Base-by-base conservation (phyloP, 73 alveolate genomes). In the Breviolum minutum region DNA sequence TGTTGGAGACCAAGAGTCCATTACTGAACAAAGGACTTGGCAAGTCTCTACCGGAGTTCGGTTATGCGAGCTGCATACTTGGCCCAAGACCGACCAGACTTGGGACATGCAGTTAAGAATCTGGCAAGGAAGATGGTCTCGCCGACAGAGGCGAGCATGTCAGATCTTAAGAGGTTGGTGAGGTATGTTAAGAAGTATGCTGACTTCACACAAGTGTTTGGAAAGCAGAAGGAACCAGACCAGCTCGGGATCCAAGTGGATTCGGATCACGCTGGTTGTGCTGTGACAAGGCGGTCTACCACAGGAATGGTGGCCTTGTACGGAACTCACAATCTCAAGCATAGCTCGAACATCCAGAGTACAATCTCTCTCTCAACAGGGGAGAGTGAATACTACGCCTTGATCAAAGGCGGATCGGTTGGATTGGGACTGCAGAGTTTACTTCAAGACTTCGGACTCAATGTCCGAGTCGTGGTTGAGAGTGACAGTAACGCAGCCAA, bases 111-210 rank as follows among this genome's bases (percentile, higher is more conserved):
- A 17, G 86, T 54, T 8, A 76, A 76, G 62, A 54, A 54, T 27
- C n/a, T 12, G 12, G 86, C 60, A 76, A 76, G 86, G 20, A 24
- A 54, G 40, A 10, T 76, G 17, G 86, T 48, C 73, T 73, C 24
- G 85, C 85, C 85, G 62, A 74, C 85, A 27, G 85, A 74, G 85
- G 85, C 85, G 7, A 74, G 85, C 62, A 13, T 74, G 63, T n/a
- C 85, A 14, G 85, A 74, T 74, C 85, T 74, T 5, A 74, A 74
- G 85, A 17, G 85, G 19, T 27, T 74, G 62, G 17, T n/a, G n/a
- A 11, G 85, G 5, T 62, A 13, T n/a, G n/a, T n/a, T n/a, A n/a
- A n/a, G n/a, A n/a, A n/a, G n/a, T n/a, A n/a, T n/a, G n/a, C n/a
- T n/a, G 85, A 74, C 85, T 24, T 74, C 62, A 62, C 63, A 7